A percentile compares a stretch with the other conserved stretches of the same genome.
phyloP scores from a whole-genome alignment of 2,329 filamentous ascomycete species.

The Herpotrichia juniperi region DNA sequence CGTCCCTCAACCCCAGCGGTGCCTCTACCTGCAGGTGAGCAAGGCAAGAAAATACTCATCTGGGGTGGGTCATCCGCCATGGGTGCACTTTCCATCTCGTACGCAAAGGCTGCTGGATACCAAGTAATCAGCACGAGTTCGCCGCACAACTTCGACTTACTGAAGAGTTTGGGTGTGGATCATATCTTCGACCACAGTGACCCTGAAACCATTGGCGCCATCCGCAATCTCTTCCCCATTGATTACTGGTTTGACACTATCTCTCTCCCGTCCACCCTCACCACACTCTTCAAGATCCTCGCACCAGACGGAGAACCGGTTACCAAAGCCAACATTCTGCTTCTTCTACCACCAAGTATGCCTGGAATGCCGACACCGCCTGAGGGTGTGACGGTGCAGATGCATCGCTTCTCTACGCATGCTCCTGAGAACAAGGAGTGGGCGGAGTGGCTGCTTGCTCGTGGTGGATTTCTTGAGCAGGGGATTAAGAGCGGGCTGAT shows the following conservation, averaged over 20 bases:
- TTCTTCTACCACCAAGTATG: conserved; percentile 20
- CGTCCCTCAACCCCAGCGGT: conserved; percentile 20
- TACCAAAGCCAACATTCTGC: conserved; percentile 27
- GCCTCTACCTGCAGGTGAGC: conserved; percentile 18
- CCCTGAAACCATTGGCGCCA: conserved; percentile 41
- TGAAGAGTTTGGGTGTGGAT: conserved; percentile 21
- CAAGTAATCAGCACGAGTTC: conserved; percentile 28
- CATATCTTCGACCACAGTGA: conserved; percentile 48
- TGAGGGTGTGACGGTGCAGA: conserved; percentile 20
- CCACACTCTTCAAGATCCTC: conserved; percentile 28
- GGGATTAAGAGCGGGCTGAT: conserved; percentile 25
- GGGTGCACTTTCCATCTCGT: conserved; percentile 35
- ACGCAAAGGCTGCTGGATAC: conserved; percentile 30
- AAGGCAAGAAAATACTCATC: conserved; percentile 46
- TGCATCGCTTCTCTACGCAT: conserved; percentile 27
- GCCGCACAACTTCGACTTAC: conserved; percentile 24
- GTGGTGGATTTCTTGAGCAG: conserved; percentile 26
- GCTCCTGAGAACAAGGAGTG: conserved; percentile 25
- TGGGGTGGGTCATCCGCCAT: conserved; percentile 54
- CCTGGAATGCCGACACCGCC: conserved; percentile 22
- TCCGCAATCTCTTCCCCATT: conserved; percentile 41
- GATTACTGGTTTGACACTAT: conserved; percentile 52
- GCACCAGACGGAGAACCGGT: conserved; percentile 23
- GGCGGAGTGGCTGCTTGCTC: conserved; percentile 22
- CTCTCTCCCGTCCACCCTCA: conserved; percentile 23